phyloP scores from a whole-genome alignment of 2,329 filamentous ascomycete species.

The Hypoxylon sp. region DNA sequence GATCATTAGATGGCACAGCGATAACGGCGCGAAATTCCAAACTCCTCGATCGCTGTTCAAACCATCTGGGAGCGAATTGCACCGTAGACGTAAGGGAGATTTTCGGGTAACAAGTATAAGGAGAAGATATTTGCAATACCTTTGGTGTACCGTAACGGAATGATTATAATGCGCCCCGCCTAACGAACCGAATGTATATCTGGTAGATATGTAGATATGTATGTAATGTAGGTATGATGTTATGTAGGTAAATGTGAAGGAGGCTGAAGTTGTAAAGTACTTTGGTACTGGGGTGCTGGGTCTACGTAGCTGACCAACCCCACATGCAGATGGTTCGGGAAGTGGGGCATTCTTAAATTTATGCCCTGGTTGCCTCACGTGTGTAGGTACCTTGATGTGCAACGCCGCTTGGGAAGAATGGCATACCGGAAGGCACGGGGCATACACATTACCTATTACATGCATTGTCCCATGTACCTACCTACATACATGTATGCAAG shows the following conservation, averaged over 20 bases:
- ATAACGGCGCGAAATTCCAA: conserved; percentile 1
- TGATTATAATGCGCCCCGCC: not conserved
- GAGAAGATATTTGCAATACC: conserved; percentile 8
- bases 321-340: conserved; percentile 3
- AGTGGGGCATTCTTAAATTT: not conserved
- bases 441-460: not conserved
- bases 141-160: not conserved
- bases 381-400: not conserved
- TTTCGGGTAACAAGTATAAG: not conserved
- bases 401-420: not conserved
- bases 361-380: conserved; percentile 1
- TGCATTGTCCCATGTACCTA: not conserved
- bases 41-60: not conserved
- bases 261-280: conserved; percentile 28
- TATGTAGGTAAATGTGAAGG: not conserved
- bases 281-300: conserved; percentile 14
- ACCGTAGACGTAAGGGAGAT: not conserved
- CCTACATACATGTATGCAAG: no score
- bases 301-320: conserved; percentile 21
- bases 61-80: not conserved
- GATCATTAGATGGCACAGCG: not conserved
- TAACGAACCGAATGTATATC: conserved; percentile 4
- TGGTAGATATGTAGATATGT: not conserved
- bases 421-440: not conserved
- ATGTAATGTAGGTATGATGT: not conserved